A percentile compares a stretch with the other conserved stretches of the same genome.
phyloP scores from a whole-genome alignment of 108 stramenopile species.

The Nitzschia putrida region DNA sequence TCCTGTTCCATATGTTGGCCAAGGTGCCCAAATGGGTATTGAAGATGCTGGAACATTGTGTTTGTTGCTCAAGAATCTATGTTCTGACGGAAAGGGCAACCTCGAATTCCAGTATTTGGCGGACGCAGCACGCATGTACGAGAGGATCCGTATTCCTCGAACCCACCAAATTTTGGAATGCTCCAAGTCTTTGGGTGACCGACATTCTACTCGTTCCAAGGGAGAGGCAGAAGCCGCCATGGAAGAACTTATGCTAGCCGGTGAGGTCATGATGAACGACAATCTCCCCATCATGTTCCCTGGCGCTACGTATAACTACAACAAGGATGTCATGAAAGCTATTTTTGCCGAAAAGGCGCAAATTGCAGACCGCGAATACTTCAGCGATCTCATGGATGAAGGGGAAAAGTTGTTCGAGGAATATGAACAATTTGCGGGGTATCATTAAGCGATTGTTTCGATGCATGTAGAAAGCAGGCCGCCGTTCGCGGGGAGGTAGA shows the following conservation, averaged over 20 bases:
- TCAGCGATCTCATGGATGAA: slow-evolving; percentile 9
- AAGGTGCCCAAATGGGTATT: slow-evolving; percentile 70
- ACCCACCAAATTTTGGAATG: slow-evolving; percentile 43
- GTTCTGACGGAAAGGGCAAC: slow-evolving; percentile 14
- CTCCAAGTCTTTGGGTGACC: slow-evolving; percentile 47
- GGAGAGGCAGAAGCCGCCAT: not conserved
- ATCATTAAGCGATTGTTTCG: not conserved
- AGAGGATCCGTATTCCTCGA: slow-evolving; percentile 50
- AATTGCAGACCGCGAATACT: not conserved
- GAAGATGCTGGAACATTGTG: slow-evolving; percentile 55
- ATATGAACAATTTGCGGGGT: not conserved
- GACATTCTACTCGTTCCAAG: slow-evolving; percentile 51
- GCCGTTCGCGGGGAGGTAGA: no score
- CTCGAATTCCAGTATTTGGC: slow-evolving; percentile 32
- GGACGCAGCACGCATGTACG: slow-evolving; percentile 47
- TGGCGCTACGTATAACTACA: slow-evolving; percentile 18
- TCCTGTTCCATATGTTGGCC: slow-evolving; percentile 69
- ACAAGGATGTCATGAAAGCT: slow-evolving; percentile 13
- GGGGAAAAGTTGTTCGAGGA: slow-evolving; percentile 14
- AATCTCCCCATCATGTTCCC: slow-evolving; percentile 16
- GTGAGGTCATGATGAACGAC: slow-evolving; percentile 23
- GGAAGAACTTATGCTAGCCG: slow-evolving; percentile 2
- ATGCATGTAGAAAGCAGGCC: no score
- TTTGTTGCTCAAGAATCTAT: slow-evolving; percentile 36
- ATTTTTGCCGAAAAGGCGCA: slow-evolving; percentile 5